phyloP scores from a whole-genome alignment of 306 rosid species.

The Sechiopsis laciniata region DNA sequence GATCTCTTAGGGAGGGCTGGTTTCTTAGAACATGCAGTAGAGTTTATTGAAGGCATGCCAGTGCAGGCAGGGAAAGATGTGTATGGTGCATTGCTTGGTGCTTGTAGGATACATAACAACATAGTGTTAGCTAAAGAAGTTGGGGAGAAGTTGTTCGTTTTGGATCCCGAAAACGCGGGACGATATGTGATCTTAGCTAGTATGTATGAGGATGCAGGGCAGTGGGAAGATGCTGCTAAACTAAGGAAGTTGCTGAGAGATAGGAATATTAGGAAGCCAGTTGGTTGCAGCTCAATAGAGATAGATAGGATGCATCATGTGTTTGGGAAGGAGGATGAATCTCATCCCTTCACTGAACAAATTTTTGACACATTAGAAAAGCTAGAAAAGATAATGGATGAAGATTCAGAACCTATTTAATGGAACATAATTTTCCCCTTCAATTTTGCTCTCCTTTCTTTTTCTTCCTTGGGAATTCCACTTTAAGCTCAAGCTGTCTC shows the following conservation, averaged over 20 bases:
- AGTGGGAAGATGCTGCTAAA: slow-evolving; percentile 66
- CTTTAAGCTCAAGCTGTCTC: neutral
- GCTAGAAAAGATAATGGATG: slow-evolving; percentile 38
- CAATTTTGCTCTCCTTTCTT: neutral
- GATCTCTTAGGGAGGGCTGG: slow-evolving; percentile 83
- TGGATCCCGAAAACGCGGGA: slow-evolving; percentile 56
- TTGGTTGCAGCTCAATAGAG: slow-evolving; percentile 65
- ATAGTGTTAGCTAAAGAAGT: slow-evolving; percentile 56
- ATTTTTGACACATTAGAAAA: slow-evolving; percentile 48
- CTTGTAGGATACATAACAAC: slow-evolving; percentile 61
- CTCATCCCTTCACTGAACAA: slow-evolving; percentile 36
- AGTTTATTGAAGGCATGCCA: slow-evolving; percentile 57
- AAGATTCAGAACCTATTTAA: slow-evolving; percentile 24
- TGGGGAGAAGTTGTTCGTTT: slow-evolving; percentile 53
- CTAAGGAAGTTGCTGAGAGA: slow-evolving; percentile 55
- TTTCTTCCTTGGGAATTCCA: neutral
- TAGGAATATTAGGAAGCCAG: slow-evolving; percentile 60
- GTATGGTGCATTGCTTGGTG: slow-evolving; percentile 76
- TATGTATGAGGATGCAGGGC: slow-evolving; percentile 65
- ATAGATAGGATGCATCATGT: slow-evolving; percentile 41
- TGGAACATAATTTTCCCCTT: neutral
- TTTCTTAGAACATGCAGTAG: slow-evolving; percentile 45
- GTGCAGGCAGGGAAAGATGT: slow-evolving; percentile 58
- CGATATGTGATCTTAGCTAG: slow-evolving; percentile 58
- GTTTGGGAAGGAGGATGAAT: slow-evolving; percentile 61